Base-by-base conservation (phyloP, 2,329 filamentous ascomycete genomes). In the Xylaria sp. region DNA sequence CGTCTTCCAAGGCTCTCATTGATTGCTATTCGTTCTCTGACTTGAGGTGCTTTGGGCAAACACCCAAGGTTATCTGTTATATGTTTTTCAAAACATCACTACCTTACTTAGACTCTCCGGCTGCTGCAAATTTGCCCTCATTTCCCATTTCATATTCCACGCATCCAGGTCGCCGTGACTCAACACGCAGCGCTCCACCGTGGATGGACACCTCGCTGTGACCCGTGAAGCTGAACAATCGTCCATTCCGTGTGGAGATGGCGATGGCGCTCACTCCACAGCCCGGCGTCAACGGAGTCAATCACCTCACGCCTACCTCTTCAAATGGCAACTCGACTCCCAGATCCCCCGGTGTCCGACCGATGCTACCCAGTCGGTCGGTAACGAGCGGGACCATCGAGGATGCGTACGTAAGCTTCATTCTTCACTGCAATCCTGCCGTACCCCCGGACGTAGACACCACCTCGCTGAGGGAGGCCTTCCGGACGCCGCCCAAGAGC, bases 351-450 rank as follows among this genome's bases (percentile, higher is more conserved):
- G 74, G 73, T 8, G 55, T 74, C 49, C 76, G 77, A 58, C 74
- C 76, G 25, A 74, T 80, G 23, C 80, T 95, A 57, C 94, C 94
- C 8, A 84, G 89, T 64, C 88, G 86, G 71, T 83, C 89, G 69
- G 89, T 97, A 36, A 90, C 88, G 2, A 86, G 89, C 74, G 86
- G 88, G 1, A 92, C 87, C 13, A 90, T 98, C 72, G 92, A 94
- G 76, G 89, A 95, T 78, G 91, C 93, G 60, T 98, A 94, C 78
- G 90, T 94, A 68, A 81, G 85, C 73, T 98, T 98, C 79, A 92
- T 98, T 75, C 85, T 98, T 66, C 93, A 94, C 80, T 97, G 94
- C 84, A 98, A 98, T 79, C 94, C 94, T 5, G 90, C 88, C 52
- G 90, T 97, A 59, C 85, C 91, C 2, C 79, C 86, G n/a, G 86